Evolutionary conservation across 257 asterid species (phyloP), one percentile per base, ranked within the genome.

Genomic region (Jacaranda copaia): DNA sequence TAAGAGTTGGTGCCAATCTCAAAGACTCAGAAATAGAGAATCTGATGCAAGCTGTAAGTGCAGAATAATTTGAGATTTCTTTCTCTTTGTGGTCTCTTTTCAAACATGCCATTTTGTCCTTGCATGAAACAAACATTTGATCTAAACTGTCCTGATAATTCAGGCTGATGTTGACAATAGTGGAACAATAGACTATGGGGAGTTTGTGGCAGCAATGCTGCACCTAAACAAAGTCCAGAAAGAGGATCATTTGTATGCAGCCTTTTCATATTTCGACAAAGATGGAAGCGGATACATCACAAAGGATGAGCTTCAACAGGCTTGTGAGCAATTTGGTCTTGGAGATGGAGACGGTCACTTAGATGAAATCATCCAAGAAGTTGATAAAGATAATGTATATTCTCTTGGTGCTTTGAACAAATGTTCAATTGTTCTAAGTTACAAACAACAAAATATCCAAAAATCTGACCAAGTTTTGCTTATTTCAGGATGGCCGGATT

Each of bases 141-240:
- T 32, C 18, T 13, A 10, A 8, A 5, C 13, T 59, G 19, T 79
- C 40, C 43, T 58, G 79, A 70, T 20, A 77, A 85, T 75, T 74
- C 85, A 93, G 98, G 98, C 98, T 7, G 98, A 94, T 77, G 76
- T 92, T 19, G 97, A 94, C 77, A 94, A 92, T 74, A 94, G 90
- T 46, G 98, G 98, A 51, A 90, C 96, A 5, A 90, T 94, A 61
- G 98, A 92, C 84, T 94, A 94, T 49, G 88, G 92, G 11, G 98
- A 94, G 83, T 94, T 94, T 66, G 90, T 94, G 18, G 97, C 98
- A 18, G 98, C 98, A 81, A 94, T 92, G 89, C 77, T 94, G 80
- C 96, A 90, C 81, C 84, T 91, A 57, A 94, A 92, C 94, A 90
- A 94, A 85, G 87, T 91, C 7, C 95, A 90, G 74, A 94, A 82